phyloP scores from a whole-genome alignment of 495 filamentous ascomycete genomes.

The Neurospora discreta region DNA sequence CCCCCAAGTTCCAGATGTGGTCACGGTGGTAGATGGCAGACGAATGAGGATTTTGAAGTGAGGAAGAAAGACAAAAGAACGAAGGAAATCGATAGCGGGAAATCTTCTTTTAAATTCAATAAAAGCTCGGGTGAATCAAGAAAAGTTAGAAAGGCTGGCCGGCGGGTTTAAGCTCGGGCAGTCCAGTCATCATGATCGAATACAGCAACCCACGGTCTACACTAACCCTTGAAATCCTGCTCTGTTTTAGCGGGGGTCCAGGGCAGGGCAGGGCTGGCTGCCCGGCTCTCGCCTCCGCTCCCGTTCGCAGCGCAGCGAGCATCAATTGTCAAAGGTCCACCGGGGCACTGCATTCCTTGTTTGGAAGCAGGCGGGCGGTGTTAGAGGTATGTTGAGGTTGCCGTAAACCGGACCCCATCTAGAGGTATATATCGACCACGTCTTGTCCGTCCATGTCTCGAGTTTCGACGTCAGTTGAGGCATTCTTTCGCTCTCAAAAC shows the following conservation, averaged over 20 bases:
- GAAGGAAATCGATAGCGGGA: background rate
- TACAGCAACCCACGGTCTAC: background rate
- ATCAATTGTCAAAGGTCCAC: background rate
- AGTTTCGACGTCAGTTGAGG: background rate
- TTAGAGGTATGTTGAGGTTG: background rate
- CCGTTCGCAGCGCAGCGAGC: background rate
- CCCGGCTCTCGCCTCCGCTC: background rate
- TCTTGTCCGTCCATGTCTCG: background rate
- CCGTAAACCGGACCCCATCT: background rate
- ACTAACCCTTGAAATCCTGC: background rate
- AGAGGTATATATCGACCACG: background rate
- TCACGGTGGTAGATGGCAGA: background rate
- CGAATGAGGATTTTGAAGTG: background rate
- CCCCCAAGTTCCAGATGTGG: background rate
- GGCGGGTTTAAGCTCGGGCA: background rate
- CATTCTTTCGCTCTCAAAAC: background rate
- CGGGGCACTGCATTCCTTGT: background rate
- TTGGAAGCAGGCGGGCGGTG: background rate
- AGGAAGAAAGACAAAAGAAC: background rate
- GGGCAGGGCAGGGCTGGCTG: background rate
- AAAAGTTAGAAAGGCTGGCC: background rate
- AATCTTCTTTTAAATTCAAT: background rate
- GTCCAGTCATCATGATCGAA: background rate
- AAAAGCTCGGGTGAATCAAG: conserved; percentile 1
- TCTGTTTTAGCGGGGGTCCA: background rate